Base-by-base conservation (phyloP, 2,329 filamentous ascomycete genomes). In the Rhytidhysteron rufulum region DNA sequence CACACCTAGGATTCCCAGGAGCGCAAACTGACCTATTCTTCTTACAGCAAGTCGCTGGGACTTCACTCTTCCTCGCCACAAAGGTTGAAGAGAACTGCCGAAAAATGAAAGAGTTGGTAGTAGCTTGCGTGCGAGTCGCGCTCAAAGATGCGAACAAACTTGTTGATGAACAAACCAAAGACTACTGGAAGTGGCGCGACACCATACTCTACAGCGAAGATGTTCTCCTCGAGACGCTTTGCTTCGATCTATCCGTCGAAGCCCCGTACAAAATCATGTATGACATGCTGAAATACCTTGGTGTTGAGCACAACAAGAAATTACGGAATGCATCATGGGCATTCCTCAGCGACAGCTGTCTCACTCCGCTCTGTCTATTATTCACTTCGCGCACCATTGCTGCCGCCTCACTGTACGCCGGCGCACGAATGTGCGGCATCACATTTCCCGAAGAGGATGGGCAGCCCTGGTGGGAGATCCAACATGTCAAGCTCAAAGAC, bases 111-210 rank as follows among this genome's bases (percentile, higher is more conserved):
- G 89, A 96, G 50, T 77, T 98, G 44, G 91, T 98, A 50, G 85
- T 96, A 22, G 88, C 90, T 1, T 93, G 95, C 55, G 93, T 89
- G 44, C 88, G 91, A 50, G 88, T 96, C 16, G 93, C 91, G 20
- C 89, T 96, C 66, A 97, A 98, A 70, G 91, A 97, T 53, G 76
- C 88, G 2, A 86, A 88, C 55, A 79, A 96, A 43, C 74, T 91
- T 39, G 87, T 97, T 38, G 93, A 98, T 61, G 93, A 97, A 67
- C 90, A 97, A 65, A 94, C 86, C 52, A 97, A 96, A 60, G 93
- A 98, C 60, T 98, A 93, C 63, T 98, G 93, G 93, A 82, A 86
- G 57, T 98, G 93, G 93, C 81, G 89, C 45, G 93, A 98, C 61
- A 93, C 85, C 43, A 95, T 98, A 42, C 72, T 97, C 11, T 84